Percentiles rank a stretch among this genome's conserved stretches.
Conservation (phyloP, 257 asterid species). For the Gentiana dahurica region DNA sequence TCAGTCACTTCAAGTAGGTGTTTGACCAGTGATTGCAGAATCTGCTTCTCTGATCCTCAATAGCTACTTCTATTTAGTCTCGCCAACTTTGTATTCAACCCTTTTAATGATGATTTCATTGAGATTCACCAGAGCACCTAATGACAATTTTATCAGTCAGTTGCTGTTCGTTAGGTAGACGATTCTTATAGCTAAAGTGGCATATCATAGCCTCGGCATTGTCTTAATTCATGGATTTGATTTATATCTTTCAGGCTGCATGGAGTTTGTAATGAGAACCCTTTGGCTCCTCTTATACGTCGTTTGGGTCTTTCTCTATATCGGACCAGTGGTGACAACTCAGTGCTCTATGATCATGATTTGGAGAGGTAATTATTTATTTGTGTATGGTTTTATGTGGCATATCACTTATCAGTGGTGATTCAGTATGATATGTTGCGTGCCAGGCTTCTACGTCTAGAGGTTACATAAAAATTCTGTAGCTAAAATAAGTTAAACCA, state of each 20-base stretch:
- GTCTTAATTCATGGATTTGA: constrained; percentile 1
- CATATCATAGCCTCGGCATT: constrained; percentile 1
- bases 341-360: constrained; percentile 92
- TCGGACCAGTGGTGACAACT: constrained; percentile 94
- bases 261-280: constrained; percentile 99
- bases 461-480: too few relatives aligned
- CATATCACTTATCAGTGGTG: too few relatives aligned
- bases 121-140: not conserved
- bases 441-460: too few relatives aligned
- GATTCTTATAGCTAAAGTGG: not conserved
- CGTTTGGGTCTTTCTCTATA: constrained; percentile 78
- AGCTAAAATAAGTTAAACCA: too few relatives aligned
- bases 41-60: too few relatives aligned
- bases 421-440: too few relatives aligned
- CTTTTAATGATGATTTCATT: too few relatives aligned
- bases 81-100: too few relatives aligned
- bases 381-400: too few relatives aligned
- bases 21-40: too few relatives aligned
- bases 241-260: constrained; percentile 57
- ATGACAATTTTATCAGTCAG: not conserved
- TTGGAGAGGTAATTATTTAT: constrained; percentile 61
- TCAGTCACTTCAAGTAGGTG: too few relatives aligned
- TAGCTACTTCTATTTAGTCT: too few relatives aligned
- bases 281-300: constrained; percentile 86
- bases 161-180: not conserved